Evolutionary conservation across 148 eudicot genomes (phyloP).

Genomic region (Linanthus parryae): DNA sequence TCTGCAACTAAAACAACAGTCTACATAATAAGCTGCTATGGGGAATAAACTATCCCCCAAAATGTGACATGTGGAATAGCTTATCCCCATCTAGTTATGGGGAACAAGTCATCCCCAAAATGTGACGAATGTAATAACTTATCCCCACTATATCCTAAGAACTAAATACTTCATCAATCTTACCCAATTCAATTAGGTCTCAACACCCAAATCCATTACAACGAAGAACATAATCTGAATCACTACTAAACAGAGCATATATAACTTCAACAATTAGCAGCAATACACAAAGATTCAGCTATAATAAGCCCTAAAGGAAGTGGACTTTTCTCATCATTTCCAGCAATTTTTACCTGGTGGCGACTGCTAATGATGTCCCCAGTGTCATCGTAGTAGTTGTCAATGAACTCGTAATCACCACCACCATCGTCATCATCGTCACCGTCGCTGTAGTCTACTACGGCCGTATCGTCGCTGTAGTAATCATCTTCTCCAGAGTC

Average conservation of each 20-base stretch:
- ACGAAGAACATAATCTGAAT: not conserved
- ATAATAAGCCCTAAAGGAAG: not conserved
- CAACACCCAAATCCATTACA: not conserved
- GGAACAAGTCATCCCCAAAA: too few species aligned
- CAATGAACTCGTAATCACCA: constrained; percentile 36
- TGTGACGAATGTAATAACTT: too few species aligned
- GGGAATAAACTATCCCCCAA: too few species aligned
- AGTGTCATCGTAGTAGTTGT: constrained; percentile 20
- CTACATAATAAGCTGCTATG: too few species aligned
- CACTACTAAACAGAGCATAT: not conserved
- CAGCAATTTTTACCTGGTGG: constrained; percentile 19
- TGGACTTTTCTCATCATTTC: not conserved
- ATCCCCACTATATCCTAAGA: too few species aligned
- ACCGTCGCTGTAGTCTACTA: constrained; percentile 23
- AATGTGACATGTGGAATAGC: too few species aligned
- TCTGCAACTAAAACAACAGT: too few species aligned
- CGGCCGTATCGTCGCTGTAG: constrained; percentile 30
- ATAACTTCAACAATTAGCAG: not conserved
- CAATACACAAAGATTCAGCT: not conserved
- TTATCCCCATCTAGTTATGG: too few species aligned
- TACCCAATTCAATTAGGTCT: too few species aligned
- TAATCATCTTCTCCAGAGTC: constrained; percentile 48
- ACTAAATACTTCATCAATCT: too few species aligned
- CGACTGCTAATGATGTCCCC: constrained; percentile 13
- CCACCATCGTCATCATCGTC: too few species aligned